Conservation (phyloP, 768 basidiomycete genomes). For the Crucibulum laeve region DNA sequence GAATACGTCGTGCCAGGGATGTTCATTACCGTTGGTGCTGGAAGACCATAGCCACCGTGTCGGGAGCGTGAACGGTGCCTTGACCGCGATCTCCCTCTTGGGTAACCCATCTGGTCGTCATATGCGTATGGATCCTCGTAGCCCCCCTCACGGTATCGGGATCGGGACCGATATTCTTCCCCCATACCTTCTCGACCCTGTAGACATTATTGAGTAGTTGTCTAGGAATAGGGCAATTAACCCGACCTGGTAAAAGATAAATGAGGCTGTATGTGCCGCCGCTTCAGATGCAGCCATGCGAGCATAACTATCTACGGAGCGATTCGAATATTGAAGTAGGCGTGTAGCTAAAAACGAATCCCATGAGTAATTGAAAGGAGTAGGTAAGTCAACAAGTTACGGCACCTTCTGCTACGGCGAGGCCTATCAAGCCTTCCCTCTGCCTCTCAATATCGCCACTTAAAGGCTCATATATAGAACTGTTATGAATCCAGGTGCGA, state of each 20-base stretch:
- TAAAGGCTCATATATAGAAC: conserved; percentile 49
- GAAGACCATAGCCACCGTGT: conserved; percentile 23
- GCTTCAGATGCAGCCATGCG: conserved; percentile 54
- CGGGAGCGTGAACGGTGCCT: conserved; percentile 32
- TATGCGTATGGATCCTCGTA: conserved; percentile 35
- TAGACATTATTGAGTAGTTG: conserved; percentile 1
- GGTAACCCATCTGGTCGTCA: conserved; percentile 27
- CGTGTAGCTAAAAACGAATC: conserved; percentile 40
- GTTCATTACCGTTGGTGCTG: conserved; percentile 17
- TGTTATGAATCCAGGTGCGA: conserved; percentile 60
- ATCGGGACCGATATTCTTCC: conserved; percentile 32
- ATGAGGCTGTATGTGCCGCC: conserved; percentile 63
- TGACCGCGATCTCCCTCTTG: conserved; percentile 25
- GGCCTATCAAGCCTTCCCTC: conserved; percentile 60
- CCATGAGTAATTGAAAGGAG: background rate
- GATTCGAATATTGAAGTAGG: conserved; percentile 47
- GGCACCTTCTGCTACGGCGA: conserved; percentile 77
- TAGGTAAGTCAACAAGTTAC: conserved; percentile 4
- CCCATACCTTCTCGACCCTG: conserved; percentile 30
- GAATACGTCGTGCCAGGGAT: conserved; percentile 14
- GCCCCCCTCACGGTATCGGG: conserved; percentile 18
- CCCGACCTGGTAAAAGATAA: conserved; percentile 51
- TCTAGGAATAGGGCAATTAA: background rate
- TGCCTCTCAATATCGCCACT: conserved; percentile 56
- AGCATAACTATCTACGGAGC: conserved; percentile 38